Base-by-base conservation (phyloP, 257 asterid genomes). In the Capsicum pubescens region DNA sequence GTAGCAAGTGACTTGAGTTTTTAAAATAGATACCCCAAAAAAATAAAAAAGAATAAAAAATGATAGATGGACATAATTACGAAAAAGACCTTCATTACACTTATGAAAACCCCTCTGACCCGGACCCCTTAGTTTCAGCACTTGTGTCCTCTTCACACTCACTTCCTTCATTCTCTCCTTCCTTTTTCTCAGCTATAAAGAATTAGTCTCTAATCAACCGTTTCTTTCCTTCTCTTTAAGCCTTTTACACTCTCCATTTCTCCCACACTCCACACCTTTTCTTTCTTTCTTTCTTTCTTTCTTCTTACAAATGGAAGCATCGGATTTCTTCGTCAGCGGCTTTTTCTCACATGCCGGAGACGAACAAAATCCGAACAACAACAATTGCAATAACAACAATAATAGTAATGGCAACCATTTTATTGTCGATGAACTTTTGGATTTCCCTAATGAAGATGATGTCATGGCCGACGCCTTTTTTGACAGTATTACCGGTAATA, bases 391-490 rank as follows among this genome's bases (percentile, higher is more conserved):
- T 39, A 39, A 80, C 0, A 79, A 80, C 6, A 84, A 83, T 19
- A 81, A 79, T 32, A 89, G 67, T 69, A 82, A 70, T 58, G 77
- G 70, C 66, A 87, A 68, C 50, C 86, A 86, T 84, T 96, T 96
- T 15, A 82, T 86, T 9, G 95, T 94, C 26, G 98, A 96, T 80
- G 98, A 96, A 87, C 89, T 96, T 87, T 92, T 96, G 68, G 95
- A 93, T 92, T 93, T 96, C 84, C 90, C 99, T 54, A 95, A 96
- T 76, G 98, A 91, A 82, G 98, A 96, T 19, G 99, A 92, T 13
- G 90, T 89, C n/a, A 90, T 93, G 92, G 87, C 94, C 91, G 98
- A 94, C 90, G 92, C 87, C 6, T 93, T 94, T 83, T 89, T 95
- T 86, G 97, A 96, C 46, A 86, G 84, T 85, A 61, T 87, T 74